A percentile compares a stretch with the other conserved stretches of the same genome.
phyloP scores from a whole-genome alignment of 495 filamentous ascomycete species.

The Penicillium riverlandense region DNA sequence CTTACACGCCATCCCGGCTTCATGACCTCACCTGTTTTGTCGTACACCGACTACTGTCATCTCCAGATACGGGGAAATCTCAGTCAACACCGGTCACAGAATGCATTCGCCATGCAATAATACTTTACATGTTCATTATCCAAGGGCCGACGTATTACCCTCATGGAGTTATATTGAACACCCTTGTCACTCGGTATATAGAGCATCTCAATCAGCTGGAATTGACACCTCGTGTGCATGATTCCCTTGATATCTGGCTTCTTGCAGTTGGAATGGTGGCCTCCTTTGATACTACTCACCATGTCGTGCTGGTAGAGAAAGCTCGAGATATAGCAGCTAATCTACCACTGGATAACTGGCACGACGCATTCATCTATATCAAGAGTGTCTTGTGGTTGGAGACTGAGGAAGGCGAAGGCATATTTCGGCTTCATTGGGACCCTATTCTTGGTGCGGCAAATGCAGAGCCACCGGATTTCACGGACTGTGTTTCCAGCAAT shows the following conservation, averaged over 20 bases:
- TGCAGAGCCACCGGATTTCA: background rate
- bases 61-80: constrained; percentile 2
- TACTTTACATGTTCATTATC: constrained; percentile 43
- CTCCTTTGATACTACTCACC: constrained; percentile 18
- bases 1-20: constrained; percentile 29
- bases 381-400: constrained; percentile 31
- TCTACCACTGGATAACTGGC: constrained; percentile 16
- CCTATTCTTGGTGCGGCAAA: constrained; percentile 2
- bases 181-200: constrained; percentile 22
- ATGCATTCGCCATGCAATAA: constrained; percentile 35
- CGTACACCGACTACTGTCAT: constrained; percentile 33
- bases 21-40: constrained; percentile 46
- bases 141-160: constrained; percentile 47
- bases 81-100: constrained; percentile 24
- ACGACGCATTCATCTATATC: constrained; percentile 16
- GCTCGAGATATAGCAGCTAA: constrained; percentile 3
- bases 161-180: constrained; percentile 31
- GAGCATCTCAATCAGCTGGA: constrained; percentile 17
- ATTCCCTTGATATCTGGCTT: constrained; percentile 31
- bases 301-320: constrained; percentile 22
- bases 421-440: constrained; percentile 24
- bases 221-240: background rate
- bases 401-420: constrained; percentile 7
- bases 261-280: constrained; percentile 32
- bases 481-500: too few relatives aligned